These are phyloP conservation scores for Posidonia australis DNA, from an alignment of 106 monocot genomes.

Conservation along the genomic window DNA sequence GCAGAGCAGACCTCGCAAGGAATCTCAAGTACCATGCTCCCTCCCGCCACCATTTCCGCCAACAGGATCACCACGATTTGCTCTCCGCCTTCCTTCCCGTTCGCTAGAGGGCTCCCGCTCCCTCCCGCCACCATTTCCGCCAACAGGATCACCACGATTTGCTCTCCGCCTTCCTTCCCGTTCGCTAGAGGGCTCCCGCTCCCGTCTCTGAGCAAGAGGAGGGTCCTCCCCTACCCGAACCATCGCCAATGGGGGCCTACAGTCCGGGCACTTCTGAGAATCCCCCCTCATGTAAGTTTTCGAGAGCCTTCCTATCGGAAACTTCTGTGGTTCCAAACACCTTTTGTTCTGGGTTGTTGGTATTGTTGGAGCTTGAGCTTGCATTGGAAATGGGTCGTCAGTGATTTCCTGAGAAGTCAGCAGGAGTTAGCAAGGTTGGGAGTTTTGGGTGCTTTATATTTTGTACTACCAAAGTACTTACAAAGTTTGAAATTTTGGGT, in stretches of 20 bases:
- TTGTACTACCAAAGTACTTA: too few species aligned
- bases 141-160: neutral
- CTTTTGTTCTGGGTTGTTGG: neutral
- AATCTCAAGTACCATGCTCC: too few species aligned
- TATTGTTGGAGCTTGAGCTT: neutral
- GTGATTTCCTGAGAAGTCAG: neutral
- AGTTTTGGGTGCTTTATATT: too few species aligned
- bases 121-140: slow-evolving; percentile 5
- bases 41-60: too few species aligned
- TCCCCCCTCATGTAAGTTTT: neutral
- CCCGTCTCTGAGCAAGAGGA: slow-evolving; percentile 1
- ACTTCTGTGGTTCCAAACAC: neutral
- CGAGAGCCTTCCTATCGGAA: too few species aligned
- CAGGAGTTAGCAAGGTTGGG: neutral
- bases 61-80: neutral
- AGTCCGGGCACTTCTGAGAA: neutral
- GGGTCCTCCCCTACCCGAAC: neutral
- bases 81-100: neutral
- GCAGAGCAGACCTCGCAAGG: too few species aligned
- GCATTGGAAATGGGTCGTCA: neutral
- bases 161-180: neutral
- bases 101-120: neutral
- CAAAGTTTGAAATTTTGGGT: too few species aligned
- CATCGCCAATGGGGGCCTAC: neutral
- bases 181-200: neutral